Percentiles rank a stretch among this genome's conserved stretches.
These are phyloP conservation scores for Colletotrichum cuscutae DNA, from an alignment of 2,329 filamentous ascomycete genomes.

Conservation along the genomic window DNA sequence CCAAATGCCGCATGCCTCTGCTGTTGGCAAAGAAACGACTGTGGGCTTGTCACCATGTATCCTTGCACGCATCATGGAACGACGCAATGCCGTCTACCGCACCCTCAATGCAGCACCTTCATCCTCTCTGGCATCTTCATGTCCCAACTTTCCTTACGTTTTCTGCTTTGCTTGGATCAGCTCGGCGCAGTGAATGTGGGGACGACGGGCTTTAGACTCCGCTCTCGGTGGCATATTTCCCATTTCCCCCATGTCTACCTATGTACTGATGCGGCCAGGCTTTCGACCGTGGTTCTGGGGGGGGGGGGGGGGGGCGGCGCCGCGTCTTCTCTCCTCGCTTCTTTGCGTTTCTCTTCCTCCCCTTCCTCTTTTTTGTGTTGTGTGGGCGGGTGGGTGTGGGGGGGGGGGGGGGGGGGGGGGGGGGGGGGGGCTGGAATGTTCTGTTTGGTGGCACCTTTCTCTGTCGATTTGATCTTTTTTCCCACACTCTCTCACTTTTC, in stretches of 20 bases:
- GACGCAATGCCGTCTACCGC: background rate
- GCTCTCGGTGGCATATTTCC: slow-evolving; percentile 7
- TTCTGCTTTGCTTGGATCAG: slow-evolving; percentile 9
- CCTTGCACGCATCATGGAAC: slow-evolving; percentile 24
- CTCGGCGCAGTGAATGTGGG: background rate
- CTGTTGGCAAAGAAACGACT: background rate
- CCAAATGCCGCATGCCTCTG: slow-evolving; percentile 18
- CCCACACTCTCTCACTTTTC: background rate
- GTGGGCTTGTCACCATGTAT: background rate
- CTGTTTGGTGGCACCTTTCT: slow-evolving; percentile 2
- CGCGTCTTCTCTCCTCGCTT: no score
- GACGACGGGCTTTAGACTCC: slow-evolving; percentile 2
- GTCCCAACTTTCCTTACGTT: background rate
- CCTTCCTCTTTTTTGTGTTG: no score
- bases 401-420: no score
- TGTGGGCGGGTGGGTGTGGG: no score
- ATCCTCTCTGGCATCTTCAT: background rate
- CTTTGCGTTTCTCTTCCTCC: no score
- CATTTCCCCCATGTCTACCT: background rate
- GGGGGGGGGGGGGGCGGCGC: background rate
- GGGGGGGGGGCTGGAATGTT: slow-evolving; percentile 17
- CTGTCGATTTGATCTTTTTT: background rate
- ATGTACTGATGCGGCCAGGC: slow-evolving; percentile 18
- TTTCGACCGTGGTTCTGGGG: background rate
- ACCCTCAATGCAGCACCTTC: slow-evolving; percentile 2